Base-by-base conservation (phyloP, 2,329 filamentous ascomycete genomes). In the Eutypella sp. region DNA sequence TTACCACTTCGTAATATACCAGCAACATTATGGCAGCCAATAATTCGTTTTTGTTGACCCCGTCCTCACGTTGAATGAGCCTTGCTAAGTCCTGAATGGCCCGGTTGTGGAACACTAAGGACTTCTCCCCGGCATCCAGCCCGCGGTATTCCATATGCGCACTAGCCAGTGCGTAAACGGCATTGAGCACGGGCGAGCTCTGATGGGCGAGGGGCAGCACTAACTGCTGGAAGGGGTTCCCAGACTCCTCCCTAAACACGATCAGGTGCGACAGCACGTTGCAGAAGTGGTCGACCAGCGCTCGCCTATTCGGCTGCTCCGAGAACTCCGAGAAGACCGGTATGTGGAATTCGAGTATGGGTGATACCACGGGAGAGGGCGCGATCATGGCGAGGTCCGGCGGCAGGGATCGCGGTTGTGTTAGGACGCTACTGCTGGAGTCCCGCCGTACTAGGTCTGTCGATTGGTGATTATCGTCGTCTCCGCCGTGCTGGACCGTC, bases 161-260 rank as follows among this genome's bases (percentile, higher is more conserved):
- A 46, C 86, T 87, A 1, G 89, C 81, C 7, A 96, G 71, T 0
- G 90, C 89, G 47, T 88, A 90, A 48, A 96, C 85, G 9, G 90
- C 89, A 59, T 93, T 89, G 63, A 87, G 86, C 4, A 96, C 75
- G 1, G 79, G 74, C 0, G 69, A 68, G 56, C 77, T 80, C 37
- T 60, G 68, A 41, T 74, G 69, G 3, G 77, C 79, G 33, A 84
- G 66, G 2, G 81, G 81, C n/a, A 84, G 64, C 8, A 84, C 75
- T 13, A 83, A 67, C 54, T 82, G 78, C 52, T 81, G 77, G 55
- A 84, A 84, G 0, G 80, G 79, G 49, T 84, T 84, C 18, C 78
- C 79, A 4, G 71, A 70, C 51, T 84, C 79, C 58, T 84, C 80
- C 25, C 79, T 72, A 52, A 84, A 78, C 18, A 84, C 81, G 37